phyloP scores from a whole-genome alignment of 441 rosid species.

The Viola pubescens region DNA sequence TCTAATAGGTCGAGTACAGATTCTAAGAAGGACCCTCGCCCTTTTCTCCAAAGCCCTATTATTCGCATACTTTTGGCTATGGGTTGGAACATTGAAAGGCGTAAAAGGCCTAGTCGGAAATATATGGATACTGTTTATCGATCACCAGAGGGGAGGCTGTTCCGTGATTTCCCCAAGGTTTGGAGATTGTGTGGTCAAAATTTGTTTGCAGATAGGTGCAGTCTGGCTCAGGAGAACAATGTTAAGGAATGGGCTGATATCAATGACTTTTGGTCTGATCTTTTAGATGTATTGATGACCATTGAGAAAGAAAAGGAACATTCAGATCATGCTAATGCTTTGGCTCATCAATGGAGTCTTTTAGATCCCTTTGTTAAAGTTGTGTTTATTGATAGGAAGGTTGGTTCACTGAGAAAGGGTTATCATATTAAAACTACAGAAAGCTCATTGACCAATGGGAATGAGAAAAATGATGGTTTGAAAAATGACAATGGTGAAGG shows the following conservation, averaged over 20 bases:
- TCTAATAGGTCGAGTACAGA: conserved; percentile 30
- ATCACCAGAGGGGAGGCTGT: conserved; percentile 55
- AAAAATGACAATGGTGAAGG: conserved; percentile 15
- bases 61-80: conserved; percentile 41
- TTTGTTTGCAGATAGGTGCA: conserved; percentile 32
- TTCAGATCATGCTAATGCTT: conserved; percentile 27
- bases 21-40: conserved; percentile 58
- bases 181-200: conserved; percentile 66
- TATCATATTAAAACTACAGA: conserved; percentile 48
- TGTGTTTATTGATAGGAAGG: conserved; percentile 61
- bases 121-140: conserved; percentile 45
- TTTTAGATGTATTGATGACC: conserved; percentile 39
- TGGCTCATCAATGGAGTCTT: conserved; percentile 61
- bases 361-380: conserved; percentile 86
- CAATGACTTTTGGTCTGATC: conserved; percentile 62
- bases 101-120: conserved; percentile 49
- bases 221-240: conserved; percentile 33
- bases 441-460: conserved; percentile 30
- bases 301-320: conserved; percentile 49
- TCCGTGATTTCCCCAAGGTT: conserved; percentile 70
- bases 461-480: conserved; percentile 22
- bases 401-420: conserved; percentile 73
- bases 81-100: conserved; percentile 66
- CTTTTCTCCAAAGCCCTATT: conserved; percentile 54
- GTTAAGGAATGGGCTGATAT: conserved; percentile 66